Conservation (phyloP, 805 yeast genomes). For the Sugiyamaella floridensis region DNA sequence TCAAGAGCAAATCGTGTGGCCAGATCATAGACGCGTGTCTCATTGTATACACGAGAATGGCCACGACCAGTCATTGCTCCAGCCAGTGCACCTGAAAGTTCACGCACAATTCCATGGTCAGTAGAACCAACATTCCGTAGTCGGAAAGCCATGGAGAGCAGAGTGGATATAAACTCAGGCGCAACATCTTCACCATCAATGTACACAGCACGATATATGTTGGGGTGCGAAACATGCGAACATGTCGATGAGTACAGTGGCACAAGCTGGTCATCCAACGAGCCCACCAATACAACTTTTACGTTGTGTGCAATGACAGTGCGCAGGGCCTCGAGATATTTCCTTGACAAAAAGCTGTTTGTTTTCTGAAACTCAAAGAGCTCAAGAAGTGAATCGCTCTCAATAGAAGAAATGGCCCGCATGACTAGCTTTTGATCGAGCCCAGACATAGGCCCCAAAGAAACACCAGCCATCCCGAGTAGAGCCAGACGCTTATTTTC, state of each 20-base stretch:
- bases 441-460: constrained; percentile 90
- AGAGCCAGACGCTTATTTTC: constrained; percentile 51
- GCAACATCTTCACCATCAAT: constrained; percentile 71
- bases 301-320: constrained; percentile 61
- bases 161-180: constrained; percentile 69
- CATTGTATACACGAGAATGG: constrained; percentile 83
- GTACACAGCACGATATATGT: constrained; percentile 81
- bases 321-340: constrained; percentile 59
- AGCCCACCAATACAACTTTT: constrained; percentile 76
- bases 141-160: constrained; percentile 67
- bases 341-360: constrained; percentile 62
- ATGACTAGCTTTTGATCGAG: constrained; percentile 76
- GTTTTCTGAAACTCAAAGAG: constrained; percentile 81
- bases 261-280: constrained; percentile 88
- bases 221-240: constrained; percentile 78
- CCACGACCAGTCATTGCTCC: constrained; percentile 96
- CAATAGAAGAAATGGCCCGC: constrained; percentile 85
- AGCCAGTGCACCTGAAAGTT: constrained; percentile 69
- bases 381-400: constrained; percentile 78
- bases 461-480: constrained; percentile 92
- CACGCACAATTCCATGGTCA: constrained; percentile 82
- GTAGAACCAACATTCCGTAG: constrained; percentile 69
- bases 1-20: constrained; percentile 71
- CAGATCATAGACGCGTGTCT: constrained; percentile 72
- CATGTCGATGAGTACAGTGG: constrained; percentile 87